Base-by-base conservation (phyloP, 805 yeast species). In the Suhomyces sp. region DNA sequence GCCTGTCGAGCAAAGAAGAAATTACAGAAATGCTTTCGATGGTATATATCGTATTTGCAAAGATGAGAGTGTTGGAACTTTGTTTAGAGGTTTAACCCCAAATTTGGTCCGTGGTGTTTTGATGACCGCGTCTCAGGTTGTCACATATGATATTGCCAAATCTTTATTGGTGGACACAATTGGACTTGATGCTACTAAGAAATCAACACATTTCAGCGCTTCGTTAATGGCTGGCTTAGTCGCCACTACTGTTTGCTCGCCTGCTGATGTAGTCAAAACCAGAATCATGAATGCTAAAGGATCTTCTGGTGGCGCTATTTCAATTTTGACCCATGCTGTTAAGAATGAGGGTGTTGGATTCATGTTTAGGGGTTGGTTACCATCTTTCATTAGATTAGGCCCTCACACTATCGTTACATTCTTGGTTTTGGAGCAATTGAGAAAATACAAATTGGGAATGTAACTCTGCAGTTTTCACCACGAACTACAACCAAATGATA, bases 121-220 rank as follows among this genome's bases (percentile, higher is more conserved):
- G 52, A 90, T 90, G 97, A 90, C 96, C 0, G 92, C 96, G 0
- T 85, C 93, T 2, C 97, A 90, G 66, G 94, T 89, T 51, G 97
- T 89, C 4, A 86, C 96, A 0, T 90, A 90, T 63, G 97, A 90
- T 66, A 76, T 86, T 35, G 85, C 88, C 27, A 90, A 90, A 67
- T 69, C 73, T 13, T 56, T 83, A 44, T 71, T 90, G 51, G 88
- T 88, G 15, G 70, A 73, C 3, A 59, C 64, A 5, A 51, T 82
- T 2, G 66, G 72, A 4, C 68, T 85, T 70, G 85, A 87, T 62
- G 83, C 88, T 42, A 70, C 79, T 17, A 79, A 84, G 50, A 82
- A 83, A 57, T 61, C 84, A 0, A 89, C 96, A 2, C 96, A 90
- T 68, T 89, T 90, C 63, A 66, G 84, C 33, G 89, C 96, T 0